Conservation (phyloP, 1,139 yeast species). For the Blastobotrys raffinosifermentans region DNA sequence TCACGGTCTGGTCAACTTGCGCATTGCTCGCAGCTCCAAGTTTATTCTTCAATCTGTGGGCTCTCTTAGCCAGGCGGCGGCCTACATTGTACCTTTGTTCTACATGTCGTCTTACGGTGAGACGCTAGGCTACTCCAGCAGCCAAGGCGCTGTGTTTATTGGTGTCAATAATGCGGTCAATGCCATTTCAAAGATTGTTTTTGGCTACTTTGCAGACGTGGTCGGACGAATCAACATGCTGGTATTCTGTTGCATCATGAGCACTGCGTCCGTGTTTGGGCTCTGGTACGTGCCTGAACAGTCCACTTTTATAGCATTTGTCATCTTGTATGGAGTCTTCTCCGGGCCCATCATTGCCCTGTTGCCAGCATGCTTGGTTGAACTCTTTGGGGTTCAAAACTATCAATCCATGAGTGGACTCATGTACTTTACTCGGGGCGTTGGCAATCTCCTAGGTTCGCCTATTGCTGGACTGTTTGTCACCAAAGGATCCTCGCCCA, state of each 20-base stretch:
- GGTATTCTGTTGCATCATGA: slow-evolving; percentile 33
- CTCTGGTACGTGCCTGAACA: slow-evolving; percentile 34
- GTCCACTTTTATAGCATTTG: slow-evolving; percentile 35
- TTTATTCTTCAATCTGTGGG: slow-evolving; percentile 33
- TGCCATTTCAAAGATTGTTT: slow-evolving; percentile 37
- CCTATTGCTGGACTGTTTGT: slow-evolving; percentile 24
- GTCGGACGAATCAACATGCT: slow-evolving; percentile 39
- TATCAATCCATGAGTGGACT: slow-evolving; percentile 20
- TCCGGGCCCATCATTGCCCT: slow-evolving; percentile 36
- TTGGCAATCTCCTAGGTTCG: slow-evolving; percentile 23
- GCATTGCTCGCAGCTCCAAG: slow-evolving; percentile 24
- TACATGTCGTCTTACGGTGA: slow-evolving; percentile 41
- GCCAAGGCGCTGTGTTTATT: slow-evolving; percentile 40
- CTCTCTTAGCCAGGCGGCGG: slow-evolving; percentile 39
- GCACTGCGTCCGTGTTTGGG: slow-evolving; percentile 33
- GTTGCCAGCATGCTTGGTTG: slow-evolving; percentile 39
- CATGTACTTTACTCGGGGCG: slow-evolving; percentile 20
- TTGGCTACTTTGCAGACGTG: slow-evolving; percentile 38
- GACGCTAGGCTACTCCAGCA: slow-evolving; percentile 34
- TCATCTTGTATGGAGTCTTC: slow-evolving; percentile 33
- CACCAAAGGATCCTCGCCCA: slow-evolving; percentile 9
- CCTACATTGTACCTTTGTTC: slow-evolving; percentile 39
- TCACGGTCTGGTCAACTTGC: slow-evolving; percentile 17
- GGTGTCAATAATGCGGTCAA: slow-evolving; percentile 40
- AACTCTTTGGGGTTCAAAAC: slow-evolving; percentile 34